A percentile compares a stretch with the other conserved stretches of the same genome.
These are phyloP conservation scores for Chaetoceros muelleri DNA, from an alignment of 108 stramenopile genomes.

Conservation along the genomic window DNA sequence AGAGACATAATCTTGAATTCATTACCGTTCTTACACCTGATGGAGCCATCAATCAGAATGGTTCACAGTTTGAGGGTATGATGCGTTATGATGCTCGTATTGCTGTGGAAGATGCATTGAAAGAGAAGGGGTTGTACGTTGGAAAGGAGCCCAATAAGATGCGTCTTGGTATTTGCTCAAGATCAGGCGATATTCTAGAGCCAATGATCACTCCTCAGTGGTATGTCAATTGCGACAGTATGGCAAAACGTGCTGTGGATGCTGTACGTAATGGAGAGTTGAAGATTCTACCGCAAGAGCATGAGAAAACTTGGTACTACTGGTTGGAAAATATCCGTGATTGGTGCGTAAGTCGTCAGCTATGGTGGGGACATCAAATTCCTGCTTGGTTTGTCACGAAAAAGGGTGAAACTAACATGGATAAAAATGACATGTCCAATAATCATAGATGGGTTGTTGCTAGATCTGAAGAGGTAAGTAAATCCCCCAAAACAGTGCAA, in stretches of 20 bases:
- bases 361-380: constrained; percentile 99
- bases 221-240: constrained; percentile 93
- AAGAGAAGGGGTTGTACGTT: constrained; percentile 85
- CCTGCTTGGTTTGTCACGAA: constrained; percentile 96
- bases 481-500: background rate
- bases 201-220: constrained; percentile 99
- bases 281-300: constrained; percentile 85
- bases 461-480: constrained; percentile 66
- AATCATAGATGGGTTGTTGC: constrained; percentile 97
- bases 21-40: constrained; percentile 84
- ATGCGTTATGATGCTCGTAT: constrained; percentile 97
- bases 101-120: constrained; percentile 90
- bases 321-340: constrained; percentile 98
- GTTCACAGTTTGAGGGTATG: constrained; percentile 87
- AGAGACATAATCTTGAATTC: constrained; percentile 90
- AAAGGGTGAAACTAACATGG: constrained; percentile 43
- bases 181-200: constrained; percentile 97
- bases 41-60: constrained; percentile 88
- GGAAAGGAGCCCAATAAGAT: constrained; percentile 97
- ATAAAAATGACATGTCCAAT: constrained; percentile 72
- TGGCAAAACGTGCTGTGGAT: constrained; percentile 90
- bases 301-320: constrained; percentile 93
- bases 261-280: constrained; percentile 93
- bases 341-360: constrained; percentile 97
- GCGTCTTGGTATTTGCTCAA: constrained; percentile 92